These are phyloP conservation scores for Clitopilus passeckerianus DNA, from an alignment of 768 basidiomycete species.

Conservation along the genomic window DNA sequence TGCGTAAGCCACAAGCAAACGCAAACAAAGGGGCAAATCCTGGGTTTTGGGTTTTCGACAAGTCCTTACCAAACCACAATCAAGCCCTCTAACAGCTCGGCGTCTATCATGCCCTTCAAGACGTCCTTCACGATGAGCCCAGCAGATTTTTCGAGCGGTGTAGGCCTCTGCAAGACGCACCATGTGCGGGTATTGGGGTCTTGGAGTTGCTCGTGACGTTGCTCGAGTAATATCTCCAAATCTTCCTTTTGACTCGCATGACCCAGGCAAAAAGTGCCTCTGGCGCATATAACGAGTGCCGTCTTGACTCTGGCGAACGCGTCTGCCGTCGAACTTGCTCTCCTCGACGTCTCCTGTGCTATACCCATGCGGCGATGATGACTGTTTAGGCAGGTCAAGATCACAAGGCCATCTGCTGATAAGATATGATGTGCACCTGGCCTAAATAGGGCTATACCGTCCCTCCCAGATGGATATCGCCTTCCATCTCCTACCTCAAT, in stretches of 20 bases:
- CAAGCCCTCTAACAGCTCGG: not conserved
- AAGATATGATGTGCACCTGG: not conserved
- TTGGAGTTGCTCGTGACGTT: not conserved
- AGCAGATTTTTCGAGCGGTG: not conserved
- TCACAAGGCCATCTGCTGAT: not conserved
- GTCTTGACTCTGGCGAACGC: not conserved
- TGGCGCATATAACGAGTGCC: not conserved
- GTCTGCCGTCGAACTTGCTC: not conserved
- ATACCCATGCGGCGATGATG: not conserved
- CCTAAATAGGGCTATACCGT: not conserved
- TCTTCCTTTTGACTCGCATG: not conserved
- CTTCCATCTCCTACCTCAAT: not conserved
- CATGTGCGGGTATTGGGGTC: not conserved
- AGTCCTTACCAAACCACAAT: not conserved
- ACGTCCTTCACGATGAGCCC: not conserved
- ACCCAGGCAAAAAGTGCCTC: not conserved
- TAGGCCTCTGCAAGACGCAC: not conserved
- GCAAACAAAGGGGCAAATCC: not conserved
- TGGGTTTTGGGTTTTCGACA: not conserved
- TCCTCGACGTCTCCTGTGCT: not conserved
- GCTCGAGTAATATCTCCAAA: not conserved
- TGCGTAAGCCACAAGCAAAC: not conserved
- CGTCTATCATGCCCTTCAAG: not conserved
- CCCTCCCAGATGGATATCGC: not conserved
- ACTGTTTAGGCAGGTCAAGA: not conserved